Conservation (phyloP, 83 land plant species). For the Thuja plicata region DNA sequence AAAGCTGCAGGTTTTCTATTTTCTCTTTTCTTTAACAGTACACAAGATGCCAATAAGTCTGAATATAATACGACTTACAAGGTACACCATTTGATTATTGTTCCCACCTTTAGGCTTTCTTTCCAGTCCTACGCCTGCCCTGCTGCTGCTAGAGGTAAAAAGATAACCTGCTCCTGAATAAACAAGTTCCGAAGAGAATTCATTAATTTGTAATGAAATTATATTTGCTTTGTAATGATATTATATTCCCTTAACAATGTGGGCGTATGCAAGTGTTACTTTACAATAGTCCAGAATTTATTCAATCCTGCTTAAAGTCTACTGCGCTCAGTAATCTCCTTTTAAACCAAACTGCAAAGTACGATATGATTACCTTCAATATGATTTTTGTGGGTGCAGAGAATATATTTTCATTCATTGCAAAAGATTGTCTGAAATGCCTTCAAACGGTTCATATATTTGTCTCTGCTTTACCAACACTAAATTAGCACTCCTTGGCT, state of each 20-base stretch:
- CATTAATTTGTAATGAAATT: background rate
- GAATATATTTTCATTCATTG: conserved; percentile 1
- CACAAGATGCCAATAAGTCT: background rate
- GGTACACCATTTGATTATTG: background rate
- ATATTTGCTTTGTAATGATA: background rate
- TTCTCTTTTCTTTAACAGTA: background rate
- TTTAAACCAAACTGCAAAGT: background rate
- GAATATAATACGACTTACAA: background rate
- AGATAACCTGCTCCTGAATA: background rate
- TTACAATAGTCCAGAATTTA: background rate
- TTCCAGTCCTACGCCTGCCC: background rate
- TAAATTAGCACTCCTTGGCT: background rate
- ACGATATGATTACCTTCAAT: background rate
- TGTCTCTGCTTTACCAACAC: conserved; percentile 7
- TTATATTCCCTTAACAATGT: background rate
- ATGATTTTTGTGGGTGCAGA: background rate
- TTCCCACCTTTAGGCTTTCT: background rate
- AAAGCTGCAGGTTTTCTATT: background rate
- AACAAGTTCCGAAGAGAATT: background rate
- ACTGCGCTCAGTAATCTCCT: background rate
- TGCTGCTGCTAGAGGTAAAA: background rate
- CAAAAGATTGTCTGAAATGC: background rate
- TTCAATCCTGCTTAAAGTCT: background rate
- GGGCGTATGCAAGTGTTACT: background rate
- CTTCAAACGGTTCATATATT: background rate